These are phyloP conservation scores for Elsinoe perseae DNA, from an alignment of 2,329 filamentous ascomycete species.

Conservation along the genomic window DNA sequence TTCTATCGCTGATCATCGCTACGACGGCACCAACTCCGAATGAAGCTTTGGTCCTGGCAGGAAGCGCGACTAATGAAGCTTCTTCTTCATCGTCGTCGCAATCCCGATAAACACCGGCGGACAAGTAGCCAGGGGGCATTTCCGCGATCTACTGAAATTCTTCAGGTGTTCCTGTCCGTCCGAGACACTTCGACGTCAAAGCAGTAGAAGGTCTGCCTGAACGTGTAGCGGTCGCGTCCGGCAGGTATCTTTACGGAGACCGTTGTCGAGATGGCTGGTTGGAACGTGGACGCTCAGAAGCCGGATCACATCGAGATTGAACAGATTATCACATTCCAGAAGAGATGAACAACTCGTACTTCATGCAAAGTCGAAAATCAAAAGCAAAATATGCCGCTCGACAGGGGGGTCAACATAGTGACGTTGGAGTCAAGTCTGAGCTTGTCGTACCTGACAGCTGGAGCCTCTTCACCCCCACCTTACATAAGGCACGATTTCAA, in stretches of 20 bases:
- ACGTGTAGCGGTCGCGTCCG: background rate
- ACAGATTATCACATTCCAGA: background rate
- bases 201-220: background rate
- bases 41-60: background rate
- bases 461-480: background rate
- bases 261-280: background rate
- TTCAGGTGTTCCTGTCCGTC: background rate
- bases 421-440: background rate
- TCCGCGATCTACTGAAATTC: background rate
- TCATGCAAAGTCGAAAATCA: too few species aligned
- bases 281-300: background rate
- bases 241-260: background rate
- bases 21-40: background rate
- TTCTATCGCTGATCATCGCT: background rate
- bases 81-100: background rate
- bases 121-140: background rate
- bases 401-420: background rate
- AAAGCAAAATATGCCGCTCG: background rate
- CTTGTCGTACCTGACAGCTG: background rate
- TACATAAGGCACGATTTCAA: background rate
- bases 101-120: background rate
- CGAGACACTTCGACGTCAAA: background rate
- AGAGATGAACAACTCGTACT: background rate
- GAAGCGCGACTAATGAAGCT: background rate
- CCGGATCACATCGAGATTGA: background rate